Evolutionary conservation across 176 grass and related monocot genomes (phyloP), one percentile per base, ranked within the genome.

Genomic region (Pontederia paniculata): DNA sequence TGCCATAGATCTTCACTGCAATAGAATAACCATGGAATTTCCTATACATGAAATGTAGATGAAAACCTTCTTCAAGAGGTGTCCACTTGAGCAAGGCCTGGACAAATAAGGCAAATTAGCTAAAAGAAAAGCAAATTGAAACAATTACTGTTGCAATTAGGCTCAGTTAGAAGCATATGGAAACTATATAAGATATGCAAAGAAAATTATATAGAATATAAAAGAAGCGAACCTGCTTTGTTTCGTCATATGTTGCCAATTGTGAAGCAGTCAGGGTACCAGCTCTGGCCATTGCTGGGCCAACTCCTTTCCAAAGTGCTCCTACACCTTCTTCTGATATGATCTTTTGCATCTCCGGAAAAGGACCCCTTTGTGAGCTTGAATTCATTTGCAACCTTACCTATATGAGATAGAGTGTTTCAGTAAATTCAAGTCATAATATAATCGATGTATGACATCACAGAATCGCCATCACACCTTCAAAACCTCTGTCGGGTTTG

Each of bases 41-140:
- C 67, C 65, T 75, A 81, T 90, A 97, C 91, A 87, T 89, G 77
- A 97, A 77, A 84, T 97, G 91, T 69, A 97, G 60, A 50, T 76
- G 65, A 74, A 90, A 78, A 77, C 85, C 83, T 88, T 96, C 86
- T 81, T 84, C 70, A 60, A 97, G 71, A 10, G 71, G 74, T 17
- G 86, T 37, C 28, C 28, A 37, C 28, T 37, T 3, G 28, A 2
- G 28, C 5, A 37, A 81, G 44, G 74, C 86, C 86, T 97, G 67
- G 28, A 1, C 5, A 37, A 37, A 37, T 5, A 37, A 37, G 3
- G 28, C 28, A 37, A 2, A 37, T 23, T 37, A 37, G 28, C 5
- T 37, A 37, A 37, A 6, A 20, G 25, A 59, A 37, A 37, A 37
- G 3, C 28, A 5, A 37, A 37, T 37, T 3, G 28, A 37, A 37